Evolutionary conservation across 305 asterid species (phyloP), one percentile per base, ranked within the genome.

Genomic region (Solanum hybrid): DNA sequence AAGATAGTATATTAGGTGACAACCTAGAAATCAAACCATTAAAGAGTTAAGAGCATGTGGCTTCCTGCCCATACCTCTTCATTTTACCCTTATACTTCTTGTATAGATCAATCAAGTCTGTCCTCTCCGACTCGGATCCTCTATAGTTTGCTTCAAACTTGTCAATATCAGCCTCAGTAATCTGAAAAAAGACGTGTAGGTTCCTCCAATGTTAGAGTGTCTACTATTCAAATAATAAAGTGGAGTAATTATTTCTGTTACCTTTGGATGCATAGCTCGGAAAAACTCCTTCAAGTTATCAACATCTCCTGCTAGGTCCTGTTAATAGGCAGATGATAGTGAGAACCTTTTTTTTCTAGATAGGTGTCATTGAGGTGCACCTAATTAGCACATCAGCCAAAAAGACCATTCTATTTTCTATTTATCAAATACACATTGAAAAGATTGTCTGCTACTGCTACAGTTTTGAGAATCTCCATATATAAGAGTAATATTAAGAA

Each of bases 141-240:
- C 99, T 93, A 93, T 96, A 96, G 91, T 90, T 92, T 90, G 97
- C 98, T 92, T 94, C 95, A 91, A 96, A 95, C 96, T 95, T 96
- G 90, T 96, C 98, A 91, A 96, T 94, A 92, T 96, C 98, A 78
- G 95, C 94, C 92, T 94, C 96, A 1, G 95, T 93, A 91, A 96
- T 93, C 99, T 96, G 93, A 89, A 87, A 71, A 42, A 76, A 46
- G 91, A 79, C 17, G 60, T 77, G 73, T 46, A 27, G 17, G 29
- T 46, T 82, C 72, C 73, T 29, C 40, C 75, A 84, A 10, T 46
- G 73, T 82, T 29, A 27, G 72, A 82, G 72, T 82, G 40, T 82
- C 87, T 27, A 82, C 29, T 82, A 29, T 10, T 82, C 38, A 17
- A 82, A 5, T 82, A 46, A 82, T 17, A 29, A 31, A 82, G 27